Percentiles rank a stretch among this genome's conserved stretches.
Conservation (phyloP, 305 asterid genomes). For the Solanum chacoense region DNA sequence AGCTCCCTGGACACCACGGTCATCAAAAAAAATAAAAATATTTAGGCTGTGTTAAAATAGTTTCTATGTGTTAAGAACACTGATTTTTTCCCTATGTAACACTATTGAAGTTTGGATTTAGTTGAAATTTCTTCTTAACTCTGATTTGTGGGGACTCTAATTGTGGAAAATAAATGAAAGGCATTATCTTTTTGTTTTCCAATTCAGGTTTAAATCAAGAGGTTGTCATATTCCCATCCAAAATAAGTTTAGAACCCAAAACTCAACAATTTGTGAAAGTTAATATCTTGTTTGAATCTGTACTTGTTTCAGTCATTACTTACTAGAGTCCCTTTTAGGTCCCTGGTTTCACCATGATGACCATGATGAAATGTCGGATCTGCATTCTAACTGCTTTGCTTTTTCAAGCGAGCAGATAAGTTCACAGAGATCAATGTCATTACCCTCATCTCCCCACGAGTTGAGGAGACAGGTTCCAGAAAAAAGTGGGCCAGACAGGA, state of each 20-base stretch:
- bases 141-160: not conserved
- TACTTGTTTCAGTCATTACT: not conserved
- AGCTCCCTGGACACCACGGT: not conserved
- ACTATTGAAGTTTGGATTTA: not conserved
- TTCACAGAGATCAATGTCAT: slow-evolving; percentile 82
- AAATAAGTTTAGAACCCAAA: not conserved
- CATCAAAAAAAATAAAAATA: too few species aligned
- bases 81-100: not conserved
- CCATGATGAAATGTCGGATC: slow-evolving; percentile 34
- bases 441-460: slow-evolving; percentile 95
- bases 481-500: slow-evolving; percentile 33
- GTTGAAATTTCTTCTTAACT: not conserved
- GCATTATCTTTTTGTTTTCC: not conserved
- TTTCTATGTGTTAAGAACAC: not conserved
- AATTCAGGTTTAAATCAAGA: not conserved
- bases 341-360: slow-evolving; percentile 32
- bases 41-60: not conserved
- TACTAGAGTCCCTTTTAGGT: slow-evolving; percentile 17
- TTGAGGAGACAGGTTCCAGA: slow-evolving; percentile 54
- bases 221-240: not conserved
- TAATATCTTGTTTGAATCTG: not conserved
- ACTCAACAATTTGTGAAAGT: not conserved
- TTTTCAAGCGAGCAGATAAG: slow-evolving; percentile 40
- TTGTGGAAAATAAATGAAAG: not conserved
- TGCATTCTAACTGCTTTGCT: slow-evolving; percentile 28